Evolutionary conservation across 495 filamentous ascomycete species (phyloP).

Genomic region (Penicillium ochrochloron): DNA sequence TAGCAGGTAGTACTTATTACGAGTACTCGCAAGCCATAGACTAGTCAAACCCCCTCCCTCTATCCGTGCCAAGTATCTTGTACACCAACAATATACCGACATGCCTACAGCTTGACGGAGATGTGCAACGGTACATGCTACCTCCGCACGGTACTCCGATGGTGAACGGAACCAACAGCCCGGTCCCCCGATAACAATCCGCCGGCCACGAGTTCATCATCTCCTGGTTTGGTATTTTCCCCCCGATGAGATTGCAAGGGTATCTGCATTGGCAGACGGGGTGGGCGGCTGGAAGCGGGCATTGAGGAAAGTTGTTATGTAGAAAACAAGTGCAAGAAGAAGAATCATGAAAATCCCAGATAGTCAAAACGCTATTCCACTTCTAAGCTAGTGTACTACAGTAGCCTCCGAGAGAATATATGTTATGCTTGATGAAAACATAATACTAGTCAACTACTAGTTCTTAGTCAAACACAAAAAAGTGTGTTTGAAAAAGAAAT

Average conservation of each 20-base stretch:
- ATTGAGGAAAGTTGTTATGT: background rate
- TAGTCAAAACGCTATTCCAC: background rate
- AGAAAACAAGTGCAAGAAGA: background rate
- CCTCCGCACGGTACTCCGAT: background rate
- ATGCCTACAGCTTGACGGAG: background rate
- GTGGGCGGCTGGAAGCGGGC: background rate
- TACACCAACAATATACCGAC: background rate
- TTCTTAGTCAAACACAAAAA: background rate
- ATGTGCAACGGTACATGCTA: background rate
- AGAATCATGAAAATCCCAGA: background rate
- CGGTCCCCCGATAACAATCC: background rate
- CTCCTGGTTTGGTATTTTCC: conserved; percentile 11
- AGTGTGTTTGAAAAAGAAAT: no score
- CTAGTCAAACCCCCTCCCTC: background rate
- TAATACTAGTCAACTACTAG: background rate
- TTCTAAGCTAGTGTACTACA: background rate
- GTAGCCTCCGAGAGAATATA: background rate
- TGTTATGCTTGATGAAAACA: no score
- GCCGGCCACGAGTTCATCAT: conserved; percentile 5
- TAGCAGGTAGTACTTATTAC: background rate
- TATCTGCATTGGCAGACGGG: background rate
- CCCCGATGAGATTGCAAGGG: background rate
- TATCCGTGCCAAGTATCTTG: background rate
- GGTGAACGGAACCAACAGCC: background rate
- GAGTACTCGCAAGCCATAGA: background rate